Conservation (phyloP, 1,284 basidiomycete species). For the Pseudozyma flocculosa region DNA sequence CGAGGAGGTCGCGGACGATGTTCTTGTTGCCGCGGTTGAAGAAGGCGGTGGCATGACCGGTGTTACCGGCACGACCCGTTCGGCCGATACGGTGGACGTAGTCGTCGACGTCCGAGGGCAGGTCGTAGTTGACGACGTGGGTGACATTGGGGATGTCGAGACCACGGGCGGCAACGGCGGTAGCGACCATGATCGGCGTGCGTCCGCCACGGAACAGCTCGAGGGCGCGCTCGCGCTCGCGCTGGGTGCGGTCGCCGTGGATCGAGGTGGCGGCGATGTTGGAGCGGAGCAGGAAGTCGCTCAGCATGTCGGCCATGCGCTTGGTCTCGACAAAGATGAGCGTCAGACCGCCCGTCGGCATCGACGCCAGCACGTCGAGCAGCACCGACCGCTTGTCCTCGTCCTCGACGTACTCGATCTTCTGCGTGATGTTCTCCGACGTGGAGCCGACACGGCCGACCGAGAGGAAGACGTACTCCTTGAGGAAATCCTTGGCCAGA, state of each 20-base stretch:
- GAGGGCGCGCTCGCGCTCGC: conserved; percentile 92
- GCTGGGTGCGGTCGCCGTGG: conserved; percentile 95
- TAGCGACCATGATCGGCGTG: conserved; percentile 95
- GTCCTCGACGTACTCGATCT: conserved; percentile 97
- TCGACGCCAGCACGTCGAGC: conserved; percentile 86
- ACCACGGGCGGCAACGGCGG: conserved; percentile 96
- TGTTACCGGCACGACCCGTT: conserved; percentile 98
- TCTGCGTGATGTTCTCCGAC: conserved; percentile 99
- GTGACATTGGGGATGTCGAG: conserved; percentile 99
- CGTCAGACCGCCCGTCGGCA: conserved; percentile 73
- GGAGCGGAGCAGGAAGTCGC: conserved; percentile 88
- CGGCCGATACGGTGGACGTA: conserved; percentile 68
- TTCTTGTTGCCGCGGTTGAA: conserved; percentile 63
- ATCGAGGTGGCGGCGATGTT: conserved; percentile 88
- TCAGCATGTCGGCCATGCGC: conserved; percentile 97
- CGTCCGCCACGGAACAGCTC: conserved; percentile 92
- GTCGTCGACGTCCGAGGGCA: conserved; percentile 95
- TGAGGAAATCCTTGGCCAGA: conserved; percentile 84
- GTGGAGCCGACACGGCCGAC: conserved; percentile 98
- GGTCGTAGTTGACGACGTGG: conserved; percentile 96
- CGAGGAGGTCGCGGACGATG: conserved; percentile 86
- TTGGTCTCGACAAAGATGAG: conserved; percentile 99
- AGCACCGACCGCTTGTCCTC: conserved; percentile 93
- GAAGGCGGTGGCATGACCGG: conserved; percentile 75
- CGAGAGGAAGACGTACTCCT: conserved; percentile 90